Evolutionary conservation across 306 rosid species (phyloP).

Genomic region (Psophocarpus tetragonolobus): DNA sequence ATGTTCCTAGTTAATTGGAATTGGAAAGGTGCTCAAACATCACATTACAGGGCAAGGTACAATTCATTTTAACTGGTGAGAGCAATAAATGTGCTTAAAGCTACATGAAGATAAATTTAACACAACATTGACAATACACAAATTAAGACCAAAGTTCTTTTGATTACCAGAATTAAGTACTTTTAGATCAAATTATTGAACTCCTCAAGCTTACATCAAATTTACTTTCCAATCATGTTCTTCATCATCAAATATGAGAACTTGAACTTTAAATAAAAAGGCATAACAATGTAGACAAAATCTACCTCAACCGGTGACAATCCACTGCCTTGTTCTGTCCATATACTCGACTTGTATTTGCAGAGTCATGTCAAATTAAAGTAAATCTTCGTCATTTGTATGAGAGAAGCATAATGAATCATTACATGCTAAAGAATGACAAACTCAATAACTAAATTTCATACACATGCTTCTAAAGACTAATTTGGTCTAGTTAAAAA

Average conservation of each 20-base stretch:
- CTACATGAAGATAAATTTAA: background rate
- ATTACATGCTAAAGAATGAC: slow-evolving; percentile 24
- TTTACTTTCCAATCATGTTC: background rate
- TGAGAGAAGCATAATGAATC: slow-evolving; percentile 19
- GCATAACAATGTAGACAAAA: background rate
- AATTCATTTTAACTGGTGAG: background rate
- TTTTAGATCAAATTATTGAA: background rate
- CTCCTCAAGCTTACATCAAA: slow-evolving; percentile 14
- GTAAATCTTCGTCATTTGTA: slow-evolving; percentile 1
- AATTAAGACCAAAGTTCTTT: background rate
- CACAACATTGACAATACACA: background rate
- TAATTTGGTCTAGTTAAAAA: background rate
- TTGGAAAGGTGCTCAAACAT: background rate
- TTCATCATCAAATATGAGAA: background rate
- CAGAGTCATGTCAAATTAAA: slow-evolving; percentile 15
- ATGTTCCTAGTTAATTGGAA: background rate
- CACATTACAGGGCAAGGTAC: background rate
- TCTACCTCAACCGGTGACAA: slow-evolving; percentile 14
- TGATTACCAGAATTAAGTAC: background rate
- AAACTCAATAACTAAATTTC: slow-evolving; percentile 13
- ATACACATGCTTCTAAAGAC: slow-evolving; percentile 12
- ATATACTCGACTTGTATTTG: background rate
- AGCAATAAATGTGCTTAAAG: slow-evolving; percentile 3
- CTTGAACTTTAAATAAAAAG: background rate
- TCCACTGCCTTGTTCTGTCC: slow-evolving; percentile 6